Base-by-base conservation (phyloP, 2,329 filamentous ascomycete species). In the Chaetothyriales sp. region DNA sequence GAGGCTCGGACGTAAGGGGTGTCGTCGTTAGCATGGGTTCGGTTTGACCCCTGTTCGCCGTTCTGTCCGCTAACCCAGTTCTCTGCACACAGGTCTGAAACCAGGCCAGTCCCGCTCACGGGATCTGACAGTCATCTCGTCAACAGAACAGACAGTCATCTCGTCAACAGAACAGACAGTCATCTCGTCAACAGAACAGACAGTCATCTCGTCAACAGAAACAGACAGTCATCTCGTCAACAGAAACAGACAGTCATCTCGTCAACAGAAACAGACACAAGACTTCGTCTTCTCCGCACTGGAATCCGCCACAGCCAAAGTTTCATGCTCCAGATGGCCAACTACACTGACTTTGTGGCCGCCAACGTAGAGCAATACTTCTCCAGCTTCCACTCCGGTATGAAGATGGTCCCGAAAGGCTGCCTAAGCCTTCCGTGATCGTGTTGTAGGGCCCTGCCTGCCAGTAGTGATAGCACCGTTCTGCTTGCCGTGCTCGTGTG, bases 401-500 rank as follows among this genome's bases (percentile, higher is more conserved):
- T 45, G 9, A 8, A 2, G 9, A 46, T 15, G 15, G 43, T 55
- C 54, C 49, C 51, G 52, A 20, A 51, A 33, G 43, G 51, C 55
- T 13, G 28, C 49, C 55, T 72, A 73, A 51, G 70, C 71, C 64
- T 73, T 73, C 61, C 71, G 68, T 28, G 70, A 73, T 54, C 71
- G 66, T 33, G 70, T 72, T 56, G 69, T 66, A 19, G 69, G 68
- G 44, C 70, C 69, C 54, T 69, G 70, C 50, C 70, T 66, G 44
- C 64, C 69, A 43, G 64, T 67, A 18, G 69, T 61, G 43, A 62
- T 54, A 25, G 69, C 65, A 51, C 63, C 65, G 43, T 65, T 66
- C 56, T 58, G 53, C 45, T 61, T 54, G 43, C 62, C 59, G 43
- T 57, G 54, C 18, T 51, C 51, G 13, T 48, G 33, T 3, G 48